Evolutionary conservation across 768 basidiomycete species (phyloP), one percentile per base, ranked within the genome.

Genomic region (Nidularia sp.): DNA sequence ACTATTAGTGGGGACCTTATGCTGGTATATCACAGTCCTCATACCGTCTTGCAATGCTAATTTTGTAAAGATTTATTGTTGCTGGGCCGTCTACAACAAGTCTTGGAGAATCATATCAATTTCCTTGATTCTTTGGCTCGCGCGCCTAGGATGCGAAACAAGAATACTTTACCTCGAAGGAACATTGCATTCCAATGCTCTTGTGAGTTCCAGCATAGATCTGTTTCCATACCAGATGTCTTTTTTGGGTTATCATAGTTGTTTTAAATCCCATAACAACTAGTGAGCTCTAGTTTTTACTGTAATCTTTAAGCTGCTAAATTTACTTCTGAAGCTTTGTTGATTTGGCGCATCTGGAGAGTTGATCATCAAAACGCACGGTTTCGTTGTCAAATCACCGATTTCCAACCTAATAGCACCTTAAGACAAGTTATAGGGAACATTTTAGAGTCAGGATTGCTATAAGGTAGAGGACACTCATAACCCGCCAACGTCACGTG

Each of bases 361-460:
- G 53, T 56, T 6, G 57, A 58, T 12, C 22, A 29, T 9, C 32
- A 47, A 4, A 50, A 50, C 12, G 34, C 33, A 25, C 42, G 48
- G 22, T 34, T 45, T 36, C 53, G 31, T 31, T 46, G 34, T 34
- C 35, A 47, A 5, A 33, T 33, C 18, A n/a, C 15, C 6, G 32
- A 39, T 18, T 35, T 22, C 8, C 33, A 34, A 4, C 25, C 39
- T 6, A 35, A 22, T 34, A 50, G 51, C 12, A 44, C 36, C 13
- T 45, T 59, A n/a, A 29, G 50, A 5, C 45, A 51, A 5, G 57
- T 61, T 34, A 66, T 66, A 47, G 59, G 59, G 10, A 63, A 60
- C 50, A 59, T 68, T 51, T 53, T 68, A 43, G 67, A 68, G 51
- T 67, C 66, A 2, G 67, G 63, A 6, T 36, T 63, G 12, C 49